phyloP scores from a whole-genome alignment of 2,329 filamentous ascomycete genomes.

The Pseudocercospora eumusae region DNA sequence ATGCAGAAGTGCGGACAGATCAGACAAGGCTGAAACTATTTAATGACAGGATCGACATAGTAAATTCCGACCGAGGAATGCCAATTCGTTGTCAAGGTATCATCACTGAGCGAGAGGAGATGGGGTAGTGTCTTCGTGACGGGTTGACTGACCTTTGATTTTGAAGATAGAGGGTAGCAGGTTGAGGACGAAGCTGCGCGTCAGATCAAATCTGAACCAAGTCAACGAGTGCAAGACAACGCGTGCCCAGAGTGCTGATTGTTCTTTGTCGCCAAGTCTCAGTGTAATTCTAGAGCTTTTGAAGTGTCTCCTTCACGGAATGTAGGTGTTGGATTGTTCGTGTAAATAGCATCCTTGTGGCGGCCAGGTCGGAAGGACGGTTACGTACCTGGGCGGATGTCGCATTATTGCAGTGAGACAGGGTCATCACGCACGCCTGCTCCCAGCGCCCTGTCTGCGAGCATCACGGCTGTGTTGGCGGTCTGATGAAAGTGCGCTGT shows the following conservation, averaged over 20 bases:
- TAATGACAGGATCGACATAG: constrained; percentile 62
- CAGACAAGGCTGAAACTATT: constrained; percentile 73
- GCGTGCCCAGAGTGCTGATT: constrained; percentile 4
- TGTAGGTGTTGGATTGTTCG: constrained; percentile 63
- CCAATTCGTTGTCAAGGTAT: constrained; percentile 61
- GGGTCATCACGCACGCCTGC: not conserved
- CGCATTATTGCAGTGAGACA: not conserved
- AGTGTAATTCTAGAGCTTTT: constrained; percentile 61
- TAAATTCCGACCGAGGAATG: constrained; percentile 68
- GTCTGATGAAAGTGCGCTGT: not conserved
- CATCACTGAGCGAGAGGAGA: constrained; percentile 52
- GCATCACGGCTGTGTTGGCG: not conserved
- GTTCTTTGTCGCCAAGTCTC: constrained; percentile 36
- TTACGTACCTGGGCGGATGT: constrained; percentile 13
- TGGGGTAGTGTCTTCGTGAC: not conserved
- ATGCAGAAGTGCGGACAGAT: constrained; percentile 38
- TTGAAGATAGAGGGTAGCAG: not conserved
- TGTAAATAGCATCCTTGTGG: constrained; percentile 36
- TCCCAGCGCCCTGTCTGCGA: not conserved
- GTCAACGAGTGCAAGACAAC: not conserved
- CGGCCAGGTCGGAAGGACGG: not conserved
- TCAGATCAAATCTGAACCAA: not conserved
- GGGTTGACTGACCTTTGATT: constrained; percentile 5
- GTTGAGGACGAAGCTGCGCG: not conserved
- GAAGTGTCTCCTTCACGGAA: constrained; percentile 51